Base-by-base conservation (phyloP, 345 rosid genomes). In the Corchorus capsularis region DNA sequence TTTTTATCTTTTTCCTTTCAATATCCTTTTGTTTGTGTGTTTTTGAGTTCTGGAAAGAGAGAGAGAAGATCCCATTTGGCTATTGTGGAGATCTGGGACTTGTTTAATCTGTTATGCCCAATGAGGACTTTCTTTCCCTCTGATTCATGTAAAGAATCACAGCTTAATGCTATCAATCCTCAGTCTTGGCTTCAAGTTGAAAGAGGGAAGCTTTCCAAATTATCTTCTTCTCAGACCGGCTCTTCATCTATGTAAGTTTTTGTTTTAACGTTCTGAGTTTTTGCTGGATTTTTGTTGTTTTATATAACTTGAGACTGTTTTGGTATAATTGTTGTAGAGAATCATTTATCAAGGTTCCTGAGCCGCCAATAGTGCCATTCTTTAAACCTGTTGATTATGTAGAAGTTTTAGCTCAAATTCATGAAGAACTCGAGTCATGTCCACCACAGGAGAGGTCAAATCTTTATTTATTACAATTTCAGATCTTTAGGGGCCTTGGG, bases 151-250 rank as follows among this genome's bases (percentile, higher is more conserved):
- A 96, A 93, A 88, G 98, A 94, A 65, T 79, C 93, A 65, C 94
- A 91, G 79, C 88, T 89, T 81, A 78, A 89, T 89, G 89, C 90
- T 1, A 80, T 92, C 57, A 96, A 96, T 91, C 98, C 97, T 5
- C 98, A 96, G 86, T 92, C 98, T 69, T 96, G 99, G 99, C 99
- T 93, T 74, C 99, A 96, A 85, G 98, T 93, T 77, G 99, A 96
- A 81, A 90, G 98, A 83, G 99, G 98, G 82, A 96, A 94, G 80
- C 86, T 86, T 69, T 79, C 88, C 55, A 90, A 90, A 76, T 62
- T 85, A 5, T 82, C 93, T 27, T 78, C 90, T 19, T 86, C 82
- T 17, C 64, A 83, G 55, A 62, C 76, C 39, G 75, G 85, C 47
- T 85, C 92, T 37, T 81, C 96, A 63, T 96, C 99, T 69, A 85